A percentile compares a stretch with the other conserved stretches of the same genome.
Evolutionary conservation across 441 rosid genomes (phyloP).

Genomic region (Croton laevigatus): DNA sequence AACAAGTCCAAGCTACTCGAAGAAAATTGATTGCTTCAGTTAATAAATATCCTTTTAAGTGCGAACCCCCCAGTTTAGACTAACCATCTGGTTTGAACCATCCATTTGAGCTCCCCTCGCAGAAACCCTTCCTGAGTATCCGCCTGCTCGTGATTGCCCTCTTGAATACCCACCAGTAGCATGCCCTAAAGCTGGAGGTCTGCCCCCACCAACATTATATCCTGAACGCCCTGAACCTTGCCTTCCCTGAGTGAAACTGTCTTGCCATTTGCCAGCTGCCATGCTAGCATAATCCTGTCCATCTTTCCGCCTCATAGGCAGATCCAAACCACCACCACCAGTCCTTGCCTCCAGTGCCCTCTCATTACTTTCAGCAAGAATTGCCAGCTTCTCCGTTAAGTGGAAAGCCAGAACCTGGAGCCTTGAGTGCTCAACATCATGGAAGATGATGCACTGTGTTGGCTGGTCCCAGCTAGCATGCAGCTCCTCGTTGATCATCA

Average conservation of each 20-base stretch:
- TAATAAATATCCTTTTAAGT: slow-evolving; percentile 15
- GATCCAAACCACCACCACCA: slow-evolving; percentile 65
- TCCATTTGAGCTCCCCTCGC: slow-evolving; percentile 62
- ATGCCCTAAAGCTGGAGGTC: slow-evolving; percentile 38
- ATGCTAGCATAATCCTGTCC: slow-evolving; percentile 51
- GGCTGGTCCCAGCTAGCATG: slow-evolving; percentile 90
- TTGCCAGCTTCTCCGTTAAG: slow-evolving; percentile 54
- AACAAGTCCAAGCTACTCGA: background rate
- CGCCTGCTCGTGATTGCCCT: slow-evolving; percentile 54
- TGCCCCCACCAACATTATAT: slow-evolving; percentile 40
- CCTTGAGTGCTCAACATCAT: slow-evolving; percentile 58
- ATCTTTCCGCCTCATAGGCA: slow-evolving; percentile 61
- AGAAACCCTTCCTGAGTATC: slow-evolving; percentile 39
- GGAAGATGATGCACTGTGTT: slow-evolving; percentile 64
- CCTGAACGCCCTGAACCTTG: slow-evolving; percentile 53
- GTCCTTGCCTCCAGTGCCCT: slow-evolving; percentile 63
- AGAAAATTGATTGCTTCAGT: background rate
- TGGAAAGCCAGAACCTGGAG: slow-evolving; percentile 77
- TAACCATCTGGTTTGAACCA: slow-evolving; percentile 66
- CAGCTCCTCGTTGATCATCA: slow-evolving; percentile 77
- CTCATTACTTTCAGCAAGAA: slow-evolving; percentile 66
- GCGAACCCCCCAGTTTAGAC: slow-evolving; percentile 53
- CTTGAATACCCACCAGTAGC: slow-evolving; percentile 38
- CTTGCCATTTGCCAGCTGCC: slow-evolving; percentile 70
- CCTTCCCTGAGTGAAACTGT: slow-evolving; percentile 55